Base-by-base conservation (phyloP, 352 stramenopile genomes). In the Phytophthora citrophthora region DNA sequence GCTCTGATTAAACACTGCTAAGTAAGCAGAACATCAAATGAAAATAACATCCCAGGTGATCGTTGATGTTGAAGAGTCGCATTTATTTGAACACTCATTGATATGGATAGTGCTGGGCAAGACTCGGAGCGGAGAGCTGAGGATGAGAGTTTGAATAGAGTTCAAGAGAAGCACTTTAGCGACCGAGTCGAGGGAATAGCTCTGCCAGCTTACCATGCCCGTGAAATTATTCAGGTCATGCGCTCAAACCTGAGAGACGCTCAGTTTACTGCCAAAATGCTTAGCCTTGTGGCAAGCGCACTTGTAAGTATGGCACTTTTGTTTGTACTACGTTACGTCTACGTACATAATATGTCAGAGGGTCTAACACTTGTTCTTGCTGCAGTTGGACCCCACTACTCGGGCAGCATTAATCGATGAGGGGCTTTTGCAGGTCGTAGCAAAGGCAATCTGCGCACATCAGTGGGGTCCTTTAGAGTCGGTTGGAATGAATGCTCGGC, bases 1-100 rank as follows among this genome's bases (percentile, higher is more conserved):
- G 97, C 52, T 76, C 77, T n/a, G 81, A 90, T 58, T 95, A 67
- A 77, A 18, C 20, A 32, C 10, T 34, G 36, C 46, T 36, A 38
- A 5, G 15, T 50, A 13, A 18, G 12, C n/a, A 52, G 3, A 18
- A 50, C 31, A 23, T 18, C 12, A 12, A 12, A 32, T 27, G 67
- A 57, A 61, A 64, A 61, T 39, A 65, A 41, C 31, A 20, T 27
- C 38, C 39, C 20, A 46, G n/a, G 54, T 58, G 36, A 43, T 56
- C 34, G 29, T 34, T 34, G 2, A 29, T 34, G 18, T 62, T 55
- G 50, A 72, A 68, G n/a, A 54, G 36, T 59, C 48, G 55, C 43
- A 15, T 41, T 8, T 13, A 5, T 52, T 51, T 18, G 41, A 46
- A 49, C n/a, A 52, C 31, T 7, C 13, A n/a, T 27, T 41, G 36